These are phyloP conservation scores for Ustilago curta DNA, from an alignment of 1,284 basidiomycete genomes.

Conservation along the genomic window DNA sequence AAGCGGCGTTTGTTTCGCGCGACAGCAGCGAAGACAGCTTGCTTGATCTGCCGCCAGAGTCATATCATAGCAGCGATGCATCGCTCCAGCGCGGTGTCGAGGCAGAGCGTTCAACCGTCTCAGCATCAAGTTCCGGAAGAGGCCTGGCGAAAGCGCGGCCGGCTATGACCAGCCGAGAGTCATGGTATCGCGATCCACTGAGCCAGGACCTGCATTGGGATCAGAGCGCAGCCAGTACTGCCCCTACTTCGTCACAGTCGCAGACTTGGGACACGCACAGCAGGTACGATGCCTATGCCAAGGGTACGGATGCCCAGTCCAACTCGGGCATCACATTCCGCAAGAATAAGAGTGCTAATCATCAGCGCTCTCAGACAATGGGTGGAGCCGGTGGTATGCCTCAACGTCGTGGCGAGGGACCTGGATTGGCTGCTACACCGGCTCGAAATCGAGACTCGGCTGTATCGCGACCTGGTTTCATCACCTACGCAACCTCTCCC, in stretches of 20 bases:
- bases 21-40: constrained; percentile 50
- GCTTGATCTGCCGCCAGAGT: constrained; percentile 47
- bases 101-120: constrained; percentile 23
- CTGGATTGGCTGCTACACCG: constrained; percentile 33
- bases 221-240: constrained; percentile 38
- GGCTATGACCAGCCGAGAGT: constrained; percentile 27
- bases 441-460: constrained; percentile 22
- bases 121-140: constrained; percentile 21
- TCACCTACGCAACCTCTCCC: constrained; percentile 38
- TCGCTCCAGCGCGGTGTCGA: constrained; percentile 21
- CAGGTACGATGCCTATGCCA: constrained; percentile 5
- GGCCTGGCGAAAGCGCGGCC: neutral
- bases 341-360: constrained; percentile 44
- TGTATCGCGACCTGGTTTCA: constrained; percentile 35
- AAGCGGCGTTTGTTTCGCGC: constrained; percentile 22
- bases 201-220: constrained; percentile 29
- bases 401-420: constrained; percentile 22
- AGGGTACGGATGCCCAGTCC: constrained; percentile 9
- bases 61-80: constrained; percentile 45
- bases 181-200: constrained; percentile 34
- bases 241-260: constrained; percentile 45
- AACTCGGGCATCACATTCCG: constrained; percentile 38
- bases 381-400: constrained; percentile 24
- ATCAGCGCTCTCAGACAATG: constrained; percentile 39
- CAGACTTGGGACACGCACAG: constrained; percentile 28